These are phyloP conservation scores for Trametes sanguinea DNA, from an alignment of 768 basidiomycete genomes.

Conservation along the genomic window DNA sequence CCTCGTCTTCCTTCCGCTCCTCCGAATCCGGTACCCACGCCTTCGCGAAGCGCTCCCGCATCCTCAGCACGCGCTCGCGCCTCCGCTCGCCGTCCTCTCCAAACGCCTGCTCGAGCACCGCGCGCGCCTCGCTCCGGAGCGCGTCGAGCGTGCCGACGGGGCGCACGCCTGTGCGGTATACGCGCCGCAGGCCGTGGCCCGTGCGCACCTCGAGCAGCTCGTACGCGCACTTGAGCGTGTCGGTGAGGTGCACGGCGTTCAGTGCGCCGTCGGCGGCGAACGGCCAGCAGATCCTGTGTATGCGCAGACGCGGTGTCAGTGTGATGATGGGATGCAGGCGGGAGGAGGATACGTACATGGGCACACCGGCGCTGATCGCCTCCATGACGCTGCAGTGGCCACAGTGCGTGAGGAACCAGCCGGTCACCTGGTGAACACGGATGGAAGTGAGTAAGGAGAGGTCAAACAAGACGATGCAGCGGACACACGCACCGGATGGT, in stretches of 20 bases:
- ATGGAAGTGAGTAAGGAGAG: background rate
- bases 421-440: slow-evolving; percentile 9
- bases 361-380: slow-evolving; percentile 22
- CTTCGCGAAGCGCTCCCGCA: background rate
- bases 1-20: background rate
- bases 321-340: too few species aligned
- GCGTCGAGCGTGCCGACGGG: slow-evolving; percentile 19
- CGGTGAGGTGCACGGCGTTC: slow-evolving; percentile 27
- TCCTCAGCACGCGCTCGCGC: slow-evolving; percentile 3
- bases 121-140: slow-evolving; percentile 14
- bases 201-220: slow-evolving; percentile 31
- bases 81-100: slow-evolving; percentile 22
- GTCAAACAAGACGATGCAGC: background rate
- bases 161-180: slow-evolving; percentile 21
- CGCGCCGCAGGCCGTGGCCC: slow-evolving; percentile 20
- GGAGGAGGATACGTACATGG: slow-evolving; percentile 21
- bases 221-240: slow-evolving; percentile 29
- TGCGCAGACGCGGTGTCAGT: too few species aligned
- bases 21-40: background rate
- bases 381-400: slow-evolving; percentile 26
- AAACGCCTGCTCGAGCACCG: slow-evolving; percentile 22
- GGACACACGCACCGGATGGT: slow-evolving; percentile 22
- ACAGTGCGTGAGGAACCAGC: slow-evolving; percentile 22
- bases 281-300: slow-evolving; percentile 31
- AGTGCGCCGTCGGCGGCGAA: slow-evolving; percentile 28